Percentiles rank a stretch among this genome's conserved stretches.
Evolutionary conservation across 2,329 filamentous ascomycete species (phyloP).

Genomic region (Colletotrichum spinosum): DNA sequence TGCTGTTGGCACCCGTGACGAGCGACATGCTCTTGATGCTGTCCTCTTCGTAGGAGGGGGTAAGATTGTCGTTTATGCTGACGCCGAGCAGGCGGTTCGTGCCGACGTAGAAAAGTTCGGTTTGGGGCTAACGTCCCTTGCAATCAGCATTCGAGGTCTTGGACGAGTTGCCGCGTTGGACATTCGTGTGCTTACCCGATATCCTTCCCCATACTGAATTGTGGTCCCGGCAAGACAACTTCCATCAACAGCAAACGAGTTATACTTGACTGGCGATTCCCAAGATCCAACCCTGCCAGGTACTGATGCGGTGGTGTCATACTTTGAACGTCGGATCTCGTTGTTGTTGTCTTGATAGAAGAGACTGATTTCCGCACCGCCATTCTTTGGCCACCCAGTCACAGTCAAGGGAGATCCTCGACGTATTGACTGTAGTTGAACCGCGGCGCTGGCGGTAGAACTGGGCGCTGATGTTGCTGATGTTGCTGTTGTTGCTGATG

Average conservation of each 20-base stretch:
- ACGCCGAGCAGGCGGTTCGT: slow-evolving; percentile 5
- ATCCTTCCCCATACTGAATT: not conserved
- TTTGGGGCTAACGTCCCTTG: slow-evolving; percentile 1
- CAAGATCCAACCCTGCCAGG: not conserved
- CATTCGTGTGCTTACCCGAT: not conserved
- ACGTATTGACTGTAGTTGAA: not conserved
- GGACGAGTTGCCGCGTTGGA: too few species aligned
- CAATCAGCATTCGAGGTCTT: too few species aligned
- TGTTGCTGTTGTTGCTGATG: too few species aligned
- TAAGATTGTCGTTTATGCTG: slow-evolving; percentile 14
- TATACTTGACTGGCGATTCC: not conserved
- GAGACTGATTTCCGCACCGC: not conserved
- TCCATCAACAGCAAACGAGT: not conserved
- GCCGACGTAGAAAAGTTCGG: slow-evolving; percentile 8
- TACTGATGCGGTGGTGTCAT: not conserved
- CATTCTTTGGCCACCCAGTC: not conserved
- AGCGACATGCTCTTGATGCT: slow-evolving; percentile 15
- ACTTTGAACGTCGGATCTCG: not conserved
- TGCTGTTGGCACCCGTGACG: not conserved
- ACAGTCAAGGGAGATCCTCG: not conserved
- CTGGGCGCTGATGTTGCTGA: not conserved
- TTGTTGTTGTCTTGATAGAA: not conserved
- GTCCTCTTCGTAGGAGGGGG: slow-evolving; percentile 1
- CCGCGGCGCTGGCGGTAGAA: not conserved
- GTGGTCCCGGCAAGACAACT: slow-evolving; percentile 1